Conservation (phyloP, 352 stramenopile species). For the Globisporangium nodosum region DNA sequence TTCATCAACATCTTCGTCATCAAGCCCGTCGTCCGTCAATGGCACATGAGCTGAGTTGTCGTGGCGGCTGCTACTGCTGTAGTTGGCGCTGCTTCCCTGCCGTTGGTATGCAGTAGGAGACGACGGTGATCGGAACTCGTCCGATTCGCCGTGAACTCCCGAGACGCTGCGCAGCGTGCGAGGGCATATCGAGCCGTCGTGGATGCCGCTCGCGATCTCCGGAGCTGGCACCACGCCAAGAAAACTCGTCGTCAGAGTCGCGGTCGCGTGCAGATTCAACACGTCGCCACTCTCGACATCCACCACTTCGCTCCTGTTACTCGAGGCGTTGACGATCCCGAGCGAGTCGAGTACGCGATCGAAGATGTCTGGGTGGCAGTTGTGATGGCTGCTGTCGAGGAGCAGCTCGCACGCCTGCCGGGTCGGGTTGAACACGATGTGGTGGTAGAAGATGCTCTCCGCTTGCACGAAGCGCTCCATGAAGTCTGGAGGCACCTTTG, state of each 20-base stretch:
- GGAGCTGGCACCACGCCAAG: constrained; percentile 29
- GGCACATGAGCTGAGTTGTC: background rate
- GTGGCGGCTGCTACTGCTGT: too few relatives aligned
- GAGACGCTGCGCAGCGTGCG: constrained; percentile 19
- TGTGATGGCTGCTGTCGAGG: constrained; percentile 32
- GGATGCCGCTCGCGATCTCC: constrained; percentile 39
- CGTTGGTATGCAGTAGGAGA: background rate
- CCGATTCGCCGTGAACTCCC: constrained; percentile 1
- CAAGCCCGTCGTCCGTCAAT: background rate
- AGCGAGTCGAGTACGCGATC: constrained; percentile 29
- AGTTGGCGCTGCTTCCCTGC: background rate
- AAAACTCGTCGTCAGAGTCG: constrained; percentile 31
- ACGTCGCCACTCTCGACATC: constrained; percentile 7
- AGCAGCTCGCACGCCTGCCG: constrained; percentile 45
- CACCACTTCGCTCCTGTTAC: constrained; percentile 1
- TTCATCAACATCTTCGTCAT: background rate
- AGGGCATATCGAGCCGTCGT: constrained; percentile 36
- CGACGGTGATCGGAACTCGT: constrained; percentile 9
- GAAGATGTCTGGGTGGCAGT: constrained; percentile 52
- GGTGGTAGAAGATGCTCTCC: constrained; percentile 76
- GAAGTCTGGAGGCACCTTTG: constrained; percentile 46
- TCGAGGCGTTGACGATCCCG: constrained; percentile 14
- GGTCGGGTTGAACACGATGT: constrained; percentile 62
- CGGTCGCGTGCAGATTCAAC: constrained; percentile 25
- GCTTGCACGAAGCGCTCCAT: constrained; percentile 47